Evolutionary conservation across 345 rosid species (phyloP), one percentile per base, ranked within the genome.

Genomic region (Raphanus raphanistrum): DNA sequence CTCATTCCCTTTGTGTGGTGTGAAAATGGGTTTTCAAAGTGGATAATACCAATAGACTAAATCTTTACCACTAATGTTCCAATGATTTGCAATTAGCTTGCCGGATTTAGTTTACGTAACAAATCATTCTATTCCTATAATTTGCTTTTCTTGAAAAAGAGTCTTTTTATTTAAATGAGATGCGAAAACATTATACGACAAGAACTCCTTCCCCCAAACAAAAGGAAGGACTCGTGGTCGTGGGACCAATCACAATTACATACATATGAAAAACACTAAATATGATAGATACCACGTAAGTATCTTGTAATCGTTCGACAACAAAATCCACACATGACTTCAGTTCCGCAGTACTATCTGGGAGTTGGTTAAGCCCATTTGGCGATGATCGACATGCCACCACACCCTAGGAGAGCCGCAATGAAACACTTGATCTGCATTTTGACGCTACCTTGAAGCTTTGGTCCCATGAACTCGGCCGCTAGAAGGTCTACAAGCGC

Each of bases 401-500:
- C 98, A 2, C 88, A 90, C 5, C 94, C 98, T 15, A 87, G 7
- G 67, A 90, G 78, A 76, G 88, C 93, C 0, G 89, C 90, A 4
- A 6, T 29, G 16, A 85, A 87, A 10, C 87, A 84, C 68, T 79
- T 80, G 41, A 85, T 8, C 1, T 50, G 55, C 55, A 50, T 50
- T 50, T 50, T 50, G 71, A 89, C 73, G 77, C 83, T 87, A 15
- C 71, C 83, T 78, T 92, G 98, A 78, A 92, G 74, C 76, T 88
- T 90, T 17, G 85, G 83, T 8, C 92, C 91, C 89, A 90, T 80
- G 72, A 92, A 92, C 3, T 92, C 94, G 0, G 88, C 81, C 0
- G 91, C 79, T 2, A 90, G 75, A 70, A 92, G 90, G 74, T 90
- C 92, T 2, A 92, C 98, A 57, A 90, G 72, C 0, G 96, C 96